Evolutionary conservation across 208 protist species (phyloP), one percentile per base, ranked within the genome.

Genomic region (Kentomonas sorsogonicus): DNA sequence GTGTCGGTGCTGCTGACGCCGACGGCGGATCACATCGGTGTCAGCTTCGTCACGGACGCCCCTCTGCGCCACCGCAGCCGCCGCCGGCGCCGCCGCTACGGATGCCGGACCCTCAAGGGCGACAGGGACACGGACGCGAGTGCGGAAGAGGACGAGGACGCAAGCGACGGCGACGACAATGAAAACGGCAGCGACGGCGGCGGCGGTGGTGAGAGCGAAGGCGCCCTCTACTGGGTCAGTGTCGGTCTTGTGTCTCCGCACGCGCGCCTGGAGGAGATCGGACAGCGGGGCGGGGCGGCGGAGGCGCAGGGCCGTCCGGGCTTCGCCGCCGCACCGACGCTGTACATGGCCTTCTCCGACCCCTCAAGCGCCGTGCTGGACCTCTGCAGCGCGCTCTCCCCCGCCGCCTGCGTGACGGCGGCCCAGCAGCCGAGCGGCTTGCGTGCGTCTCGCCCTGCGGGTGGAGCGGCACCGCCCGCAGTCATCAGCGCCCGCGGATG

Each of bases 31-130:
- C 27, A 29, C 6, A 56, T 71, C 20, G 56, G 56, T 15, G 47
- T 84, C 15, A 48, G 62, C 18, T 77, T 88, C 39, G 27, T 88
- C 39, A 78, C 74, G 3, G 70, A 76, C 45, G 55, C 72, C 47
- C 64, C 70, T 34, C 46, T 60, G 25, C 65, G 61, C 22, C 3
- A 57, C 38, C 3, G 38, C 40, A 46, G 26, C 27, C 2, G 22
- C 33, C 11, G 25, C 10, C 16, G 16, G 40, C 5, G 26, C 2
- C 5, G 20, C 3, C 10, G 15, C 5, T 36, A 5, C 7, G 5
- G 11, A 15, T 15, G 5, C 33, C 11, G 33, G 11, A 5, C 7
- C 11, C 33, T 41, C 15, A 41, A 41, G 15, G 15, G 13, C 33
- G 33, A 5, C 33, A 38, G 5, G 38, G 2, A 41, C 7, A n/a